Evolutionary conservation across 169 alveolate species (phyloP).

Genomic region (Eimeria brunetti): DNA sequence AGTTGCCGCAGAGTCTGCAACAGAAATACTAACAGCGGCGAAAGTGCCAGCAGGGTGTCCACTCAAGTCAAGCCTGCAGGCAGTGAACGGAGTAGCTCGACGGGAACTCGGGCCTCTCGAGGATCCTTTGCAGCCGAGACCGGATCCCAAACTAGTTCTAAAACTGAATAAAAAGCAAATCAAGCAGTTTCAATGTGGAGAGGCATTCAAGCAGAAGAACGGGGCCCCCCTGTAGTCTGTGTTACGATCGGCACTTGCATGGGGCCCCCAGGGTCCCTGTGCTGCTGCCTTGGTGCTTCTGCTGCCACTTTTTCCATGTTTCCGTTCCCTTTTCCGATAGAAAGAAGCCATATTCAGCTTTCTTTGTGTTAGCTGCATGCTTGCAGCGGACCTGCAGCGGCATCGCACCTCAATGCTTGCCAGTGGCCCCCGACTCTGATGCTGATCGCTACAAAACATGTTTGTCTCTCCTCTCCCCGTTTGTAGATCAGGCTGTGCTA

Average conservation of each 20-base stretch:
- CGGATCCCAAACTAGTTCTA: not conserved
- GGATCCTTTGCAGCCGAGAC: slow-evolving; percentile 8
- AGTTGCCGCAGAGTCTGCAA: not conserved
- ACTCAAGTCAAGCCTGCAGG: not conserved
- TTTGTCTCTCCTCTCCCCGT: not conserved
- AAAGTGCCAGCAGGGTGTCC: not conserved
- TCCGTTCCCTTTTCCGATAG: not conserved
- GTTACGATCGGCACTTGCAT: not conserved
- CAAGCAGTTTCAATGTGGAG: not conserved
- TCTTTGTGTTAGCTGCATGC: not conserved
- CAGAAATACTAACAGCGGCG: not conserved
- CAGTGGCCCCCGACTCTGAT: not conserved
- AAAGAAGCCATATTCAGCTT: not conserved
- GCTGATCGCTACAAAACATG: not conserved
- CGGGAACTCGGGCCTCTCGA: not conserved
- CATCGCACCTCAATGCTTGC: not conserved
- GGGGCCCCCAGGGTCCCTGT: slow-evolving; percentile 15
- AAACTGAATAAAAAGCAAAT: not conserved
- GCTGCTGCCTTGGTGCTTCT: not conserved
- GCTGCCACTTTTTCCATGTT: not conserved
- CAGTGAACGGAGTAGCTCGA: not conserved
- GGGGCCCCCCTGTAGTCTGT: not conserved
- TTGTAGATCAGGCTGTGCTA: not conserved
- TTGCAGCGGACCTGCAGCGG: not conserved
- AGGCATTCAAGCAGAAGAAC: slow-evolving; percentile 12